Conservation (phyloP, 257 asterid genomes). For the Fraxinus anomala region DNA sequence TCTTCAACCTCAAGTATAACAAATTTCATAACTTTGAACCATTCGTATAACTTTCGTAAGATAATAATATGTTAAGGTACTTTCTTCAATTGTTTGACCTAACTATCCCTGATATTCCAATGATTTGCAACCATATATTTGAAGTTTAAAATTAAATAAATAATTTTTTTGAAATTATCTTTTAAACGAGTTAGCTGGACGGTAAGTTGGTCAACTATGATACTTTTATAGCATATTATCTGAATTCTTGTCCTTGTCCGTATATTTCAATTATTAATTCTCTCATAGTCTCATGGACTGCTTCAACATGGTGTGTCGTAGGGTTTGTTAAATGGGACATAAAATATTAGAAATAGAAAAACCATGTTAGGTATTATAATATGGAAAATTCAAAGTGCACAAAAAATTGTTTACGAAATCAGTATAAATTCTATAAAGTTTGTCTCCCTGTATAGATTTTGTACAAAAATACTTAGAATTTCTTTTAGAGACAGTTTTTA, state of each 20-base stretch:
- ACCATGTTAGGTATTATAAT: background rate
- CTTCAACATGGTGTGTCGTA: conserved; percentile 21
- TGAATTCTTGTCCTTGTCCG: background rate
- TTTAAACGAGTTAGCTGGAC: no score
- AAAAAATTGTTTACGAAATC: no score
- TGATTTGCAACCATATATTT: background rate
- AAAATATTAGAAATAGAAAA: background rate
- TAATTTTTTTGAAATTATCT: no score
- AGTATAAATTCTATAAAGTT: no score
- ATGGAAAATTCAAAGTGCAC: no score
- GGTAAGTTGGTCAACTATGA: background rate
- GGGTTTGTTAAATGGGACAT: conserved; percentile 23
- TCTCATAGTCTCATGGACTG: conserved; percentile 25
- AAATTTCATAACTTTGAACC: background rate
- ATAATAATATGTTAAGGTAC: background rate
- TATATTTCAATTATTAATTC: background rate
- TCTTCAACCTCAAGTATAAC: background rate
- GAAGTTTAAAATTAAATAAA: no score
- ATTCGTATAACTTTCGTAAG: background rate
- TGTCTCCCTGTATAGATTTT: no score
- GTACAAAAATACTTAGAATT: no score
- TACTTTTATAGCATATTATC: background rate
- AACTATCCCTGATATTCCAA: background rate
- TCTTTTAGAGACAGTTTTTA: background rate
- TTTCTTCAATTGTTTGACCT: background rate